Conservation (phyloP, 805 yeast species). For the Monosporozyma unispora region DNA sequence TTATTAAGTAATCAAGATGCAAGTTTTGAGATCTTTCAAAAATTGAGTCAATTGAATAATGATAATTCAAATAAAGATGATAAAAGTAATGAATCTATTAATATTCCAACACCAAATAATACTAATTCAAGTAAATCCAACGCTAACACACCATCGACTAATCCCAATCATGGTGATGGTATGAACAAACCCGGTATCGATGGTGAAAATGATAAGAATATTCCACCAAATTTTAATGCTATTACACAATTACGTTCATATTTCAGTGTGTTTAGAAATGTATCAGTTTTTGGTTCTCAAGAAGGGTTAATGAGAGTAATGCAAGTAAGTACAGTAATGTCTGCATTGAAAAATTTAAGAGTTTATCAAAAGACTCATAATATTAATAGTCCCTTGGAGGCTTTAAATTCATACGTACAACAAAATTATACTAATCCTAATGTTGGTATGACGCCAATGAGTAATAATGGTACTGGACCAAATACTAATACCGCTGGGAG, state of each 20-base stretch:
- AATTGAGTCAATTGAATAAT: background rate
- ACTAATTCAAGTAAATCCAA: background rate
- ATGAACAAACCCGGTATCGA: background rate
- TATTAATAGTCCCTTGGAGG: conserved; percentile 45
- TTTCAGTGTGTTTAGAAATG: conserved; percentile 38
- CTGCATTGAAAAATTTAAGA: conserved; percentile 60
- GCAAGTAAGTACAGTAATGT: conserved; percentile 74
- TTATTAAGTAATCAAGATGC: conserved; percentile 38
- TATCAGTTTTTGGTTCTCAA: conserved; percentile 54
- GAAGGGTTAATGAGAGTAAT: conserved; percentile 58
- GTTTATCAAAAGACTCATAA: conserved; percentile 41
- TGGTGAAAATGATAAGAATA: background rate
- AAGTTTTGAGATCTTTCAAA: conserved; percentile 1
- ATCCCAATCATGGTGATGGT: background rate
- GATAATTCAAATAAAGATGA: conserved; percentile 21
- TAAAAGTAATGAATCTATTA: background rate
- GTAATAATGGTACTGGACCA: background rate
- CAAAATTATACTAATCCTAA: background rate
- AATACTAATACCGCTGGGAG: background rate
- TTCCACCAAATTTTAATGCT: conserved; percentile 17
- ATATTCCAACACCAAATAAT: background rate
- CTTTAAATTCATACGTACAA: conserved; percentile 32
- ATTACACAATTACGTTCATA: conserved; percentile 30
- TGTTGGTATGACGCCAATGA: background rate
- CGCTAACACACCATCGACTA: background rate